Conservation (phyloP, 1,139 yeast species). For the Geotrichum klebahnii region DNA sequence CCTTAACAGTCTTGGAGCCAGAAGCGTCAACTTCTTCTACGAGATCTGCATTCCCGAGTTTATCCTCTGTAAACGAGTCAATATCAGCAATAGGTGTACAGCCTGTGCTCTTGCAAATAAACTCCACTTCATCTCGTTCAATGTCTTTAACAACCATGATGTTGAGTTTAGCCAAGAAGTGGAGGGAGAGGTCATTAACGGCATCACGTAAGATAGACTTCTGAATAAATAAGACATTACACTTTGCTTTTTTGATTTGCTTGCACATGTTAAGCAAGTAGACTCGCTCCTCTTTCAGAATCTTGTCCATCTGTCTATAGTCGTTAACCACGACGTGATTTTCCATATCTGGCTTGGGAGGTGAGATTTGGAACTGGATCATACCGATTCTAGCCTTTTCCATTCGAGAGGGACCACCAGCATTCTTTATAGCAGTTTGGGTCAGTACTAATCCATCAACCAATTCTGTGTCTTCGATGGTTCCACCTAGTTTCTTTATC, state of each 20-base stretch:
- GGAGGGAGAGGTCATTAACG: conserved; percentile 94
- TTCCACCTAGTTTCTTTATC: conserved; percentile 92
- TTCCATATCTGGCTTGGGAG: conserved; percentile 99
- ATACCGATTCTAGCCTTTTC: conserved; percentile 92
- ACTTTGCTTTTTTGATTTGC: conserved; percentile 91
- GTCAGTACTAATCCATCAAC: conserved; percentile 92
- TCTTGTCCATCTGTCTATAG: conserved; percentile 98
- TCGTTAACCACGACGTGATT: conserved; percentile 95
- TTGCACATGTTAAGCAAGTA: conserved; percentile 91
- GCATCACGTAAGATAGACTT: conserved; percentile 96
- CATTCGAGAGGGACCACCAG: conserved; percentile 94
- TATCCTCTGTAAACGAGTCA: conserved; percentile 86
- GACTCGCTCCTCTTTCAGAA: conserved; percentile 94
- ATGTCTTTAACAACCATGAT: conserved; percentile 93
- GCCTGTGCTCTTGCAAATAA: conserved; percentile 83
- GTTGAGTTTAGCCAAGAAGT: conserved; percentile 84
- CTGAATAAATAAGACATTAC: conserved; percentile 90
- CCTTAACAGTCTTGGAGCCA: conserved; percentile 86
- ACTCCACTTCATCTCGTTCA: conserved; percentile 95
- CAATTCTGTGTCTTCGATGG: conserved; percentile 92
- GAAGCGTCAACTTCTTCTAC: conserved; percentile 89
- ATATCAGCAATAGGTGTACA: conserved; percentile 96
- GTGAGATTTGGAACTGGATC: conserved; percentile 92
- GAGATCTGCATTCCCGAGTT: conserved; percentile 85
- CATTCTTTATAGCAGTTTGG: conserved; percentile 80